Evolutionary conservation across 306 rosid genomes (phyloP).

Genomic region (Prunus davidiana): DNA sequence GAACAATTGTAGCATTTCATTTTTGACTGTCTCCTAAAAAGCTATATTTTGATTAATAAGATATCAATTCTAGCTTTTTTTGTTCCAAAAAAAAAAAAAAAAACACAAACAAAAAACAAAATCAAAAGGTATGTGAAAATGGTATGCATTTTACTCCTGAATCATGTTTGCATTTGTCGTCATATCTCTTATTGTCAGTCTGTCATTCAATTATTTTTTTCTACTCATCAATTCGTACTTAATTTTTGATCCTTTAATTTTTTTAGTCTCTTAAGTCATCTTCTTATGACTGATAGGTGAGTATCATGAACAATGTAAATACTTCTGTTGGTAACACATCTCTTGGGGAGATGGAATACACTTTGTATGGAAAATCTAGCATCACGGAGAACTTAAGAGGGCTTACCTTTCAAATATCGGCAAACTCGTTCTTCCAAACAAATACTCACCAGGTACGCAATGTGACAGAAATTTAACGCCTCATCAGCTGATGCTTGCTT

Average conservation of each 20-base stretch:
- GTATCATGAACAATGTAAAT: conserved; percentile 77
- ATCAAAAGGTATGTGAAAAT: not conserved
- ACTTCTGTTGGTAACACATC: conserved; percentile 93
- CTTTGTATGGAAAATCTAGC: conserved; percentile 75
- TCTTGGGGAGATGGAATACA: conserved; percentile 86
- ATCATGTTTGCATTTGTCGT: not conserved
- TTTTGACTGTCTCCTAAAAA: not conserved
- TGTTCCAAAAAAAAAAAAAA: not conserved
- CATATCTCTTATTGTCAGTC: not conserved
- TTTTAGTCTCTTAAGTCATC: not conserved
- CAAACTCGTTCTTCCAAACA: conserved; percentile 95
- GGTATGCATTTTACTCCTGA: not conserved
- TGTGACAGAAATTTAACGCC: conserved; percentile 6
- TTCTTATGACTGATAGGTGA: conserved; percentile 54
- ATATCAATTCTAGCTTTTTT: not conserved
- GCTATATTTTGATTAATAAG: not conserved
- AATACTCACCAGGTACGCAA: conserved; percentile 76
- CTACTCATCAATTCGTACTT: not conserved
- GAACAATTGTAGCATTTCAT: not conserved
- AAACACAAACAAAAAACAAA: not conserved
- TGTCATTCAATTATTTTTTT: not conserved
- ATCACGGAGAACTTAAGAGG: conserved; percentile 87
- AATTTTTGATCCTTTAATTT: not conserved
- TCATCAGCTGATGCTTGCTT: not conserved
- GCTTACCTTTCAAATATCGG: conserved; percentile 91